Conservation (phyloP, 257 asterid genomes). For the Cynanchum wilfordii region DNA sequence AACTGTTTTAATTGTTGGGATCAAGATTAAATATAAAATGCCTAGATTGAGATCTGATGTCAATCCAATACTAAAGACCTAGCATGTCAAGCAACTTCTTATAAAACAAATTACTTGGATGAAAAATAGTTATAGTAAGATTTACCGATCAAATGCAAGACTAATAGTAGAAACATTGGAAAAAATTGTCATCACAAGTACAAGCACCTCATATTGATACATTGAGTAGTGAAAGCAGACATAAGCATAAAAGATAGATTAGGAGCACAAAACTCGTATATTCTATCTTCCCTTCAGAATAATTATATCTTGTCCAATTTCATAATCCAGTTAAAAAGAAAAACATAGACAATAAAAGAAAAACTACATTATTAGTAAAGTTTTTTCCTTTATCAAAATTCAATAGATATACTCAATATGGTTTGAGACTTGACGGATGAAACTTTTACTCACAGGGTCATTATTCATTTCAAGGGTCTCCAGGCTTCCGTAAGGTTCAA, state of each 20-base stretch:
- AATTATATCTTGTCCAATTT: not conserved
- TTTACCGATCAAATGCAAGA: not conserved
- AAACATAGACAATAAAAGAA: conserved; percentile 2
- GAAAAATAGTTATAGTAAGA: not conserved
- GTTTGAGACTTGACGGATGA: conserved; percentile 1
- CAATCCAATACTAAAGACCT: not conserved
- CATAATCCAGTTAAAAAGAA: not conserved
- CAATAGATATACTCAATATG: not conserved
- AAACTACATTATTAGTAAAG: not conserved
- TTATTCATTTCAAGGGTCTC: conserved; percentile 40
- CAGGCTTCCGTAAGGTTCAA: conserved; percentile 45
- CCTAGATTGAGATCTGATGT: not conserved
- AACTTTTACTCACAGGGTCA: conserved; percentile 42
- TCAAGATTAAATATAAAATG: conserved; percentile 14
- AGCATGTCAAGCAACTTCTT: not conserved
- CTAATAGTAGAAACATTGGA: not conserved
- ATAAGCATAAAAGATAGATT: not conserved
- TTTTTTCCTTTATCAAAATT: not conserved
- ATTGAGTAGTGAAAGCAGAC: not conserved
- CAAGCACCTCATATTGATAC: not conserved
- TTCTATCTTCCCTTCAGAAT: not conserved
- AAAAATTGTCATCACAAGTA: not conserved
- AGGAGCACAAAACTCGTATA: not conserved
- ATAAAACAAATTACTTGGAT: not conserved
- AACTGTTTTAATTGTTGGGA: conserved; percentile 38